Evolutionary conservation across 257 asterid species (phyloP).

Genomic region (Mentha longifolia): DNA sequence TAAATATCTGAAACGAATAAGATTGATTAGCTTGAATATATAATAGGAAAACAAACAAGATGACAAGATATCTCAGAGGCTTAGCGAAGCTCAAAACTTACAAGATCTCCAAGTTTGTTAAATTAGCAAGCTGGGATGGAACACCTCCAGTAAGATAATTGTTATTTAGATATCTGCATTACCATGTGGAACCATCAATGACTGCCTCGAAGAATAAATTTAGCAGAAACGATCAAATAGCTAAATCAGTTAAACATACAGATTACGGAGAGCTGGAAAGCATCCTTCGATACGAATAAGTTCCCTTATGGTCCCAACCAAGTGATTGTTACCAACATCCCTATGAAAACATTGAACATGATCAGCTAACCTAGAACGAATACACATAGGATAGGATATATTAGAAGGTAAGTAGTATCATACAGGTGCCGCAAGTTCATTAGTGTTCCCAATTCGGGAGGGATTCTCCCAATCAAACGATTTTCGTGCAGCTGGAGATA

Average conservation of each 20-base stretch:
- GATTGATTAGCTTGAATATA: slow-evolving; percentile 29
- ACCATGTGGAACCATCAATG: slow-evolving; percentile 10
- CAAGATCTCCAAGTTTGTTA: slow-evolving; percentile 93
- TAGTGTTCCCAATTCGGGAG: slow-evolving; percentile 92
- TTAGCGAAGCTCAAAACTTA: slow-evolving; percentile 50
- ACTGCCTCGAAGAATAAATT: slow-evolving; percentile 18
- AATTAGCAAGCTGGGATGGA: slow-evolving; percentile 92
- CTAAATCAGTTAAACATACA: slow-evolving; percentile 55
- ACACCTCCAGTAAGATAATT: slow-evolving; percentile 93
- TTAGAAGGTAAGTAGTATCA: slow-evolving; percentile 30
- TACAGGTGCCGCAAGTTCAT: slow-evolving; percentile 89
- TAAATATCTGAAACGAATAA: slow-evolving; percentile 63
- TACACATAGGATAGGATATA: too few species aligned
- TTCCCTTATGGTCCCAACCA: slow-evolving; percentile 95
- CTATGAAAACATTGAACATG: slow-evolving; percentile 39
- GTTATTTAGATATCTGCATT: slow-evolving; percentile 77
- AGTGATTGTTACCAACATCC: slow-evolving; percentile 94
- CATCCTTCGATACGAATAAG: slow-evolving; percentile 96
- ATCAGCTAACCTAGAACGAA: too few species aligned
- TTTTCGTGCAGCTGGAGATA: slow-evolving; percentile 94
- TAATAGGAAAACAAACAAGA: background rate
- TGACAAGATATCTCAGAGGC: background rate
- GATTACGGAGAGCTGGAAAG: slow-evolving; percentile 93
- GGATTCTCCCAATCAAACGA: slow-evolving; percentile 84
- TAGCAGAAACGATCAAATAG: slow-evolving; percentile 18